A percentile compares a stretch with the other conserved stretches of the same genome.
Evolutionary conservation across 176 grass and related monocot species (phyloP).

Genomic region (Canna indica): DNA sequence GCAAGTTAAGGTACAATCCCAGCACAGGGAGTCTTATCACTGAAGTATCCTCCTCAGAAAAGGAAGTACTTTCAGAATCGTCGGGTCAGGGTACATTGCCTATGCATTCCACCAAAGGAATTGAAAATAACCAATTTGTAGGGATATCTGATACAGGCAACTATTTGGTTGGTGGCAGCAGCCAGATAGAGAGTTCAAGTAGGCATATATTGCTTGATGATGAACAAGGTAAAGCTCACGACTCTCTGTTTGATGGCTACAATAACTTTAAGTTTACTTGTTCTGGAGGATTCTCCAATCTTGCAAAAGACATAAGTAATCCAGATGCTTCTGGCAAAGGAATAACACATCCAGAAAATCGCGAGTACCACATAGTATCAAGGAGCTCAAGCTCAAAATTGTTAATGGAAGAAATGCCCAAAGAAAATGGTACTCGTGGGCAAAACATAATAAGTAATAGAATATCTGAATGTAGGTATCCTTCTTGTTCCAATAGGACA

Average conservation of each 20-base stretch:
- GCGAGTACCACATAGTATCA: neutral
- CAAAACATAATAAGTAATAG: slow-evolving; percentile 19
- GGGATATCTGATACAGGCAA: neutral
- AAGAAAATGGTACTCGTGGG: neutral
- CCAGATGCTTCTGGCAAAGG: neutral
- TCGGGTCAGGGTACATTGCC: neutral
- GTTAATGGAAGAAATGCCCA: slow-evolving; percentile 19
- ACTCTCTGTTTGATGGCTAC: neutral
- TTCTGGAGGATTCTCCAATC: neutral
- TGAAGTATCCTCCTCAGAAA: slow-evolving; percentile 9
- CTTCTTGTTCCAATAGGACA: slow-evolving; percentile 58
- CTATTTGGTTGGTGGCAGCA: neutral
- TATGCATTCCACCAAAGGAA: neutral
- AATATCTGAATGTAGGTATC: slow-evolving; percentile 32
- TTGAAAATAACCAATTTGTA: neutral
- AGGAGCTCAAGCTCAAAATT: slow-evolving; percentile 1
- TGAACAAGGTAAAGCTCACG: neutral
- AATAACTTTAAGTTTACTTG: neutral
- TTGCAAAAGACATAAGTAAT: neutral
- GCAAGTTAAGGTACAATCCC: slow-evolving; percentile 72
- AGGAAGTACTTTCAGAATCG: neutral
- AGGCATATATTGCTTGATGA: neutral
- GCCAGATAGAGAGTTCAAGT: neutral
- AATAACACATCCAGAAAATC: neutral
- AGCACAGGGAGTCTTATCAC: slow-evolving; percentile 64